These are phyloP conservation scores for Ceratobasidium sp. DNA, from an alignment of 1,284 basidiomycete genomes.

Conservation along the genomic window DNA sequence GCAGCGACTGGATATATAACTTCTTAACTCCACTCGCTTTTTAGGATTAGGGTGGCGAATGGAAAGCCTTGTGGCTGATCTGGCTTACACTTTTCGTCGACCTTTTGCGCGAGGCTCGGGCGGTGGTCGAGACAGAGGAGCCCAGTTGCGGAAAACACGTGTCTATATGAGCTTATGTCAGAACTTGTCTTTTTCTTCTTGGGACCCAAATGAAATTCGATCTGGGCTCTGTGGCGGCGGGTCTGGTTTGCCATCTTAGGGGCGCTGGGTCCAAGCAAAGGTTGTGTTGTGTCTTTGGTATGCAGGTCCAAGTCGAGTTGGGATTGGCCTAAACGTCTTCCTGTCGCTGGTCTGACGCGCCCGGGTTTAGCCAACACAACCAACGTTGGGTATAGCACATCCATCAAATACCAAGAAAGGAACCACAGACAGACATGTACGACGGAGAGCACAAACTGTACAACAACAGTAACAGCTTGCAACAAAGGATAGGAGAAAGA, in stretches of 20 bases:
- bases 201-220: background rate
- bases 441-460: background rate
- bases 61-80: background rate
- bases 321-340: too few relatives aligned
- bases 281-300: too few relatives aligned
- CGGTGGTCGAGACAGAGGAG: conserved; percentile 38
- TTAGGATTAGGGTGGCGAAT: background rate
- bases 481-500: background rate
- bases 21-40: background rate
- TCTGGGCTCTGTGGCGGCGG: background rate
- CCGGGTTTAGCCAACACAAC: background rate
- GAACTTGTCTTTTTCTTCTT: background rate
- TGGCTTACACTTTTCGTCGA: conserved; percentile 27
- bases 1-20: background rate
- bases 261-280: too few relatives aligned
- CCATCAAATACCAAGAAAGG: conserved; percentile 22
- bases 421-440: background rate
- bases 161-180: conserved; percentile 31
- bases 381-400: conserved; percentile 15
- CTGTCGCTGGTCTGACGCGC: too few relatives aligned
- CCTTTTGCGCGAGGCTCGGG: conserved; percentile 24
- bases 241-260: too few relatives aligned
- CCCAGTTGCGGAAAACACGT: conserved; percentile 40
- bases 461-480: background rate
- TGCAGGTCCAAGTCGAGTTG: too few relatives aligned